Evolutionary conservation across 148 eudicot species (phyloP).

Genomic region (Vaccinium darrowii): DNA sequence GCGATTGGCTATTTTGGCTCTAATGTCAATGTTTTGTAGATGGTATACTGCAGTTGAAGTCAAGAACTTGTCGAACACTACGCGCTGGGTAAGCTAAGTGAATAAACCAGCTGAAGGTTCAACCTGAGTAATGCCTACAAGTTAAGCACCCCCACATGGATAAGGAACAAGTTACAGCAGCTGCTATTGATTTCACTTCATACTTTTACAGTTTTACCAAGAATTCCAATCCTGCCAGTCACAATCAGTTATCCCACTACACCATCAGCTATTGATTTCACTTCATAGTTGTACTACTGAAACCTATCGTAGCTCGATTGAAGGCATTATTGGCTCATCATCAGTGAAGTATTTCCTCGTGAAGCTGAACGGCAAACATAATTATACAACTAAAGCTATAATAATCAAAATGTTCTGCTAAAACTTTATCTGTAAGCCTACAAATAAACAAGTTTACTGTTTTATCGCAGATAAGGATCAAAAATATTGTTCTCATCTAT

Average conservation of each 20-base stretch:
- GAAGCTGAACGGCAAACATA: neutral
- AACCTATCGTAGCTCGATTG: neutral
- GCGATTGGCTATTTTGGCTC: neutral
- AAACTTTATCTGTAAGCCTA: neutral
- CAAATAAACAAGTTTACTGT: neutral
- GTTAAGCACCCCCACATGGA: neutral
- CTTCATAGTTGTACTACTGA: neutral
- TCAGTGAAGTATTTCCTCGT: neutral
- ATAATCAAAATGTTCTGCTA: neutral
- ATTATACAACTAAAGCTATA: neutral
- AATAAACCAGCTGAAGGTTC: neutral
- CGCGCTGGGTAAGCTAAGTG: neutral
- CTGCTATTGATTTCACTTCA: neutral
- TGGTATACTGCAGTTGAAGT: neutral
- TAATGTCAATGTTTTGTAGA: neutral
- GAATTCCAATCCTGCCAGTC: neutral
- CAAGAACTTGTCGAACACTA: neutral
- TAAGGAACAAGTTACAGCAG: neutral
- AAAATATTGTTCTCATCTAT: neutral
- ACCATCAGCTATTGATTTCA: too few relatives aligned
- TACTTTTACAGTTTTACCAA: neutral
- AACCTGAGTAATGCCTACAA: neutral
- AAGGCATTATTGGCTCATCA: neutral
- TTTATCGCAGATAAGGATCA: neutral
- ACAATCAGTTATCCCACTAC: neutral